Base-by-base conservation (phyloP, 805 yeast species). In the Pichia ethanolica region DNA sequence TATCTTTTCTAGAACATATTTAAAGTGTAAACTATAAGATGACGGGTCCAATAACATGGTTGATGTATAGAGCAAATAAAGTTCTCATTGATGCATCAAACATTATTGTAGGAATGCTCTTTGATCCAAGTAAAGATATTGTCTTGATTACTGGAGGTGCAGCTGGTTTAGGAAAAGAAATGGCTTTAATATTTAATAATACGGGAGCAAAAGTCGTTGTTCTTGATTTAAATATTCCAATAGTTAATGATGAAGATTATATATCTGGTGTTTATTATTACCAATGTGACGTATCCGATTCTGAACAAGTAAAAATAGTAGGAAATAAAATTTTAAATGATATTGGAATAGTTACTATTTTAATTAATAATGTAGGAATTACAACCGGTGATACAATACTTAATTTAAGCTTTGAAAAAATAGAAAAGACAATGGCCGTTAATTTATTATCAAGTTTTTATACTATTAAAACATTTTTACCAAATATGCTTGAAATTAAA, bases 321-420 rank as follows among this genome's bases (percentile, higher is more conserved):
- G 73, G 75, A 6, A 59, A 60, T 7, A 50, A 43, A 9, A 77
- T 89, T 33, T 59, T 59, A 35, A 44, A 59, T n/a, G 73, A 73
- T 34, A 59, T 78, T 40, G 95, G 95, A 0, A 56, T 56, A 0
- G 82, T 86, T 0, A 76, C 89, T 0, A 72, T 89, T 1, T 66
- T 91, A 13, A 75, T 91, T 45, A 90, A 90, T 64, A 90, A 91
- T 63, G 98, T 97, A 0, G 98, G 88, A 0, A 75, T 89, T 11
- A 73, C 83, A 36, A 67, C 69, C 11, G 87, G 88, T 0, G 76
- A 78, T 52, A 61, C 79, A 1, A 59, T 89, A 4, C 56, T 79
- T 5, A 81, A 83, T 5, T 63, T 81, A 46, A 57, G 75, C 1
- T 73, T 72, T 49, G 77, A 71, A 0, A 88, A 83, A 44, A 78